Percentiles rank a stretch among this genome's conserved stretches.
Conservation (phyloP, 805 yeast genomes). For the Candida gorgasii region DNA sequence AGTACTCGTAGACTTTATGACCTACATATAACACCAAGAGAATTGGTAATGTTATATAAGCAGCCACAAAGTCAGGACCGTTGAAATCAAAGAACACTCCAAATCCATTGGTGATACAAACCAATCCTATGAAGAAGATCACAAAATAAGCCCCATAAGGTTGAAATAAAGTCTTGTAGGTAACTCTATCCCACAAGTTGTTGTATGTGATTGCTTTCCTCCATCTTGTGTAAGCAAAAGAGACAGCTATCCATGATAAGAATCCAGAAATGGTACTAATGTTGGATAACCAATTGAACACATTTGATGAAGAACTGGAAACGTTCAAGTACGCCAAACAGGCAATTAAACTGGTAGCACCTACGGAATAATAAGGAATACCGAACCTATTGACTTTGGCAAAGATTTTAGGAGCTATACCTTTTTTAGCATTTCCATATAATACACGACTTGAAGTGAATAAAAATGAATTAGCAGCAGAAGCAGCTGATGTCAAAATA, state of each 20-base stretch:
- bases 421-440: slow-evolving; percentile 22
- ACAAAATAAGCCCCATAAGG: slow-evolving; percentile 34
- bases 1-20: slow-evolving; percentile 25
- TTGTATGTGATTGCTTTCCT: slow-evolving; percentile 31
- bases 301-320: slow-evolving; percentile 57
- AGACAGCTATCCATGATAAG: slow-evolving; percentile 58
- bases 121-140: slow-evolving; percentile 21
- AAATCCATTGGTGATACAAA: slow-evolving; percentile 34
- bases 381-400: slow-evolving; percentile 17
- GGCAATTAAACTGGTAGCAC: slow-evolving; percentile 22
- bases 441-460: slow-evolving; percentile 31
- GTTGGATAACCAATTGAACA: slow-evolving; percentile 71
- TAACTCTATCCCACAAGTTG: slow-evolving; percentile 18
- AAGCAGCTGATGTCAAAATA: slow-evolving; percentile 71
- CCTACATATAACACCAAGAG: slow-evolving; percentile 27
- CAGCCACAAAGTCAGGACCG: slow-evolving; percentile 31
- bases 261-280: slow-evolving; percentile 70
- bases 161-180: slow-evolving; percentile 29
- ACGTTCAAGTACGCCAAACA: slow-evolving; percentile 37
- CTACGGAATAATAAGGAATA: slow-evolving; percentile 19
- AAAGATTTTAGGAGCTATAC: slow-evolving; percentile 23
- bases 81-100: slow-evolving; percentile 32
- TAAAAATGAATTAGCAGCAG: slow-evolving; percentile 50
- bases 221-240: slow-evolving; percentile 61
- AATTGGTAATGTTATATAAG: slow-evolving; percentile 36